Evolutionary conservation across 1,284 basidiomycete genomes (phyloP).

Genomic region (Apiotrichum laibachii): DNA sequence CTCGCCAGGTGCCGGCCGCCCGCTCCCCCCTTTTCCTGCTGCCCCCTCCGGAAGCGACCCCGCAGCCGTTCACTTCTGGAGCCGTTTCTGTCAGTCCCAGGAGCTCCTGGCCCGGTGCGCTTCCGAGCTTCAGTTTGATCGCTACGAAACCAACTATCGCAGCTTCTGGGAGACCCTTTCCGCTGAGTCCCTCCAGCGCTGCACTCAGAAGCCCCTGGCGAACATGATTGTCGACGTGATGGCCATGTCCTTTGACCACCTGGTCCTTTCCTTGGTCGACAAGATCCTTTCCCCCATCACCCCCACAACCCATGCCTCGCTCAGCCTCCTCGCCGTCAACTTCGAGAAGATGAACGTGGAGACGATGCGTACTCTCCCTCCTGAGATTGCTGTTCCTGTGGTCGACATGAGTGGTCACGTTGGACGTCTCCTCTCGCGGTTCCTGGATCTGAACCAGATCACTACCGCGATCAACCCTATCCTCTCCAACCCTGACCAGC

Average conservation of each 20-base stretch:
- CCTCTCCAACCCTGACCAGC: conserved; percentile 28
- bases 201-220: conserved; percentile 21
- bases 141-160: conserved; percentile 37
- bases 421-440: conserved; percentile 38
- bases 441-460: conserved; percentile 39
- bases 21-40: conserved; percentile 31
- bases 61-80: conserved; percentile 28
- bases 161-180: conserved; percentile 34
- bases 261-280: conserved; percentile 29
- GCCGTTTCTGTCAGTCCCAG: conserved; percentile 34
- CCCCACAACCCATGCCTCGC: conserved; percentile 15
- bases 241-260: conserved; percentile 22
- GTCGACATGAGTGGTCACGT: conserved; percentile 32
- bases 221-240: conserved; percentile 18
- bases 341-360: conserved; percentile 37
- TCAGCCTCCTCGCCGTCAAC: conserved; percentile 29
- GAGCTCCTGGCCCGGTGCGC: conserved; percentile 31
- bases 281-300: conserved; percentile 27
- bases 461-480: conserved; percentile 36
- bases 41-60: conserved; percentile 19
- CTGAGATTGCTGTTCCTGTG: conserved; percentile 30
- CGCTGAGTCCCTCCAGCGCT: conserved; percentile 20
- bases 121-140: conserved; percentile 30
- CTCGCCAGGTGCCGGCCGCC: conserved; percentile 8
- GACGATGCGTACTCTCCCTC: conserved; percentile 19